These are phyloP conservation scores for Volvox africanus DNA, from an alignment of 139 green algal species.

Conservation along the genomic window DNA sequence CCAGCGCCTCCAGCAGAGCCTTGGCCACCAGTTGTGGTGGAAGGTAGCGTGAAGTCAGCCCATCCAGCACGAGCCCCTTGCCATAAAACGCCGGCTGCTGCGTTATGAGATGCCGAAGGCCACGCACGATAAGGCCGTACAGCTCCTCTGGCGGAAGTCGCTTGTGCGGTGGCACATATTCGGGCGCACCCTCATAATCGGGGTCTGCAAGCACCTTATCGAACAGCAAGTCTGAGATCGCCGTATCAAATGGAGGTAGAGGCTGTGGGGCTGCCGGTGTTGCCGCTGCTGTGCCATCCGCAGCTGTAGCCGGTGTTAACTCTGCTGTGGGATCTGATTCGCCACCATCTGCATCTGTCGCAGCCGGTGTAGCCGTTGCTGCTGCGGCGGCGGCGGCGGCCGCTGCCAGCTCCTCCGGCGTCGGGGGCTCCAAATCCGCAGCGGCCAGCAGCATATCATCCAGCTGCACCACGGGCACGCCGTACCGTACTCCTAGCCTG, in stretches of 20 bases:
- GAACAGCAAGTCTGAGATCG: conserved; percentile 59
- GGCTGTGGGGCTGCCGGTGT: neutral
- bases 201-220: conserved; percentile 56
- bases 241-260: conserved; percentile 40
- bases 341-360: neutral
- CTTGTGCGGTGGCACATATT: conserved; percentile 53
- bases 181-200: conserved; percentile 48
- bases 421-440: conserved; percentile 56
- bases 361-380: neutral
- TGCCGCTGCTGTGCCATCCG: neutral
- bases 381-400: neutral
- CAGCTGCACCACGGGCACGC: conserved; percentile 55
- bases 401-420: neutral
- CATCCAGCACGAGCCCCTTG: conserved; percentile 71
- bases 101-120: conserved; percentile 37
- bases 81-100: conserved; percentile 42
- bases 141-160: conserved; percentile 44
- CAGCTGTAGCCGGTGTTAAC: neutral
- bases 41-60: conserved; percentile 55
- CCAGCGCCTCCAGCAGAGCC: conserved; percentile 61
- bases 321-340: neutral
- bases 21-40: conserved; percentile 23
- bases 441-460: conserved; percentile 68
- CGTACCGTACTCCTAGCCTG: conserved; percentile 70
- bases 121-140: conserved; percentile 47